These are phyloP conservation scores for sorghum (Sorghum bicolor) DNA, from an alignment of 176 grass and related monocot species.

Conservation along the genomic window Sorghum_bicolor_NCBIv3 NC_012873.2:1584501-1585000, in stretches of 20 bases:
- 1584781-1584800: not conserved
- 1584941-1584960: constrained; percentile 62
- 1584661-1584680: not conserved
- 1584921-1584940: constrained; percentile 50
- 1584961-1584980: constrained; percentile 62
- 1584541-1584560: constrained; percentile 92
- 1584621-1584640: constrained; percentile 35
- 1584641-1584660: constrained; percentile 14
- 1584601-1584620: constrained; percentile 45
- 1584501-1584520: constrained; percentile 56
- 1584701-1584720: not conserved
- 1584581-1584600: constrained; percentile 80
- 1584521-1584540: constrained; percentile 79
- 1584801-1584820: not conserved
- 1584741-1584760: not conserved
- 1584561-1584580: constrained; percentile 70
- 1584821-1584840: not conserved
- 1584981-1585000: constrained; percentile 61
- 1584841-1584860: not conserved
- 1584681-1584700: not conserved
- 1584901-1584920: constrained; percentile 37
- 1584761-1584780: not conserved
- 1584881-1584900: constrained; percentile 43
- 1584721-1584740: not conserved
- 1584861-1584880: constrained; percentile 38